These are phyloP conservation scores for Leccinum subtestaceum DNA, from an alignment of 768 basidiomycete species.

Conservation along the genomic window DNA sequence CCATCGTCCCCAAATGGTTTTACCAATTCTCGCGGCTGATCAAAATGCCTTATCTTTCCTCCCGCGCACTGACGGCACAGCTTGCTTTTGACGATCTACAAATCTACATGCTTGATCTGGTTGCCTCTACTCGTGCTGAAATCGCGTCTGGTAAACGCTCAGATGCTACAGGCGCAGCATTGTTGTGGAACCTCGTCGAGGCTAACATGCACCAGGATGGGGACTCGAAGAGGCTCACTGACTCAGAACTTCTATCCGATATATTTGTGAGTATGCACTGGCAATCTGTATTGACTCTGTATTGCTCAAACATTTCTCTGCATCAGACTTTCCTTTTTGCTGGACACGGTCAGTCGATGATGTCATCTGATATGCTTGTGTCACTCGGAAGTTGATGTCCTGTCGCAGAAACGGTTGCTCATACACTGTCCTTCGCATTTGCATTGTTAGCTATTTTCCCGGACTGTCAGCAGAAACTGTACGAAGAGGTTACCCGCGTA, in stretches of 20 bases:
- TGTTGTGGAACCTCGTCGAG: constrained; percentile 45
- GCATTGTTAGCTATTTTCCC: constrained; percentile 49
- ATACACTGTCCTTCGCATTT: constrained; percentile 43
- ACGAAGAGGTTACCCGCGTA: constrained; percentile 37
- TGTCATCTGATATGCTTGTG: not conserved
- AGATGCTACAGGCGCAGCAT: constrained; percentile 30
- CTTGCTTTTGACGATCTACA: constrained; percentile 38
- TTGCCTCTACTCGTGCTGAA: constrained; percentile 37
- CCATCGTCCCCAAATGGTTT: constrained; percentile 35
- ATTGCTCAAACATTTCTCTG: not conserved
- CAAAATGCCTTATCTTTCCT: constrained; percentile 38
- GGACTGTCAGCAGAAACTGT: constrained; percentile 45
- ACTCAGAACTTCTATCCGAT: constrained; percentile 47
- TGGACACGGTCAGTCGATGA: constrained; percentile 40
- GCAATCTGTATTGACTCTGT: not conserved
- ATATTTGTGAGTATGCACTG: constrained; percentile 39
- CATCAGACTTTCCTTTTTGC: constrained; percentile 45
- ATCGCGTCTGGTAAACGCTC: constrained; percentile 29
- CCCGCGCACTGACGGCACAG: constrained; percentile 26
- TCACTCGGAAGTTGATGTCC: constrained; percentile 6
- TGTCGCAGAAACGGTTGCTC: constrained; percentile 44
- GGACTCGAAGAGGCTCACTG: constrained; percentile 34
- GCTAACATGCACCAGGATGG: constrained; percentile 43
- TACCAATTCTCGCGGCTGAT: constrained; percentile 22
- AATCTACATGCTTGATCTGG: constrained; percentile 41